These are phyloP conservation scores for Aureococcus anophagefferens DNA, from an alignment of 108 stramenopile genomes.

Conservation along the genomic window DNA sequence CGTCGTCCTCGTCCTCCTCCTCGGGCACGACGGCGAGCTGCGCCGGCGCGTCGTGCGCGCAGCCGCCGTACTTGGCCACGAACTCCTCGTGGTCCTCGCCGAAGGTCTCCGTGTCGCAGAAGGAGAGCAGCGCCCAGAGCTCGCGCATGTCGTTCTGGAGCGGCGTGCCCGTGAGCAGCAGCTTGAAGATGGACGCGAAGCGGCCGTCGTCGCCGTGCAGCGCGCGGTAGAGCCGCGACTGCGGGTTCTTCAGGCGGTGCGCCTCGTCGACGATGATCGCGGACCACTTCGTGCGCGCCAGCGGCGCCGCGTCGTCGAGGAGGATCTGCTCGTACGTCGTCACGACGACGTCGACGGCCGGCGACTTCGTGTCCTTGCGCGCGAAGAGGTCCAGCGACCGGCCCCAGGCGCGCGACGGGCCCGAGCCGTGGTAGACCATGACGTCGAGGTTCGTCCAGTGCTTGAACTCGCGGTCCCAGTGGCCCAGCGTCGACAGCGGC, in stretches of 20 bases:
- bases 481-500: constrained; percentile 78
- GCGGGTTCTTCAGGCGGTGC: constrained; percentile 88
- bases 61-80: constrained; percentile 62
- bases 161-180: constrained; percentile 89
- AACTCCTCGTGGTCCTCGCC: constrained; percentile 50
- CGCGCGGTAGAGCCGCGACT: constrained; percentile 66
- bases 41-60: neutral
- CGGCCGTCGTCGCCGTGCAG: constrained; percentile 58
- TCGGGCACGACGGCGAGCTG: too few relatives aligned
- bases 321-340: constrained; percentile 75
- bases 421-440: constrained; percentile 83
- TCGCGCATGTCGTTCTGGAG: constrained; percentile 78
- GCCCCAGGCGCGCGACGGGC: constrained; percentile 47
- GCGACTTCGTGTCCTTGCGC: neutral
- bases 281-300: constrained; percentile 75
- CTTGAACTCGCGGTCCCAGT: constrained; percentile 86
- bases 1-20: too few relatives aligned
- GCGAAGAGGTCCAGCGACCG: neutral
- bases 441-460: constrained; percentile 86
- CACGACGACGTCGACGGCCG: constrained; percentile 67
- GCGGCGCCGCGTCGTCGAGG: constrained; percentile 67
- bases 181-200: constrained; percentile 58
- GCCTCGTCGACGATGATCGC: constrained; percentile 91
- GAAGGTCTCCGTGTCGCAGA: constrained; percentile 59
- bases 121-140: constrained; percentile 78